Conservation (phyloP, 352 stramenopile genomes). For the Phytopythium aichiense region DNA sequence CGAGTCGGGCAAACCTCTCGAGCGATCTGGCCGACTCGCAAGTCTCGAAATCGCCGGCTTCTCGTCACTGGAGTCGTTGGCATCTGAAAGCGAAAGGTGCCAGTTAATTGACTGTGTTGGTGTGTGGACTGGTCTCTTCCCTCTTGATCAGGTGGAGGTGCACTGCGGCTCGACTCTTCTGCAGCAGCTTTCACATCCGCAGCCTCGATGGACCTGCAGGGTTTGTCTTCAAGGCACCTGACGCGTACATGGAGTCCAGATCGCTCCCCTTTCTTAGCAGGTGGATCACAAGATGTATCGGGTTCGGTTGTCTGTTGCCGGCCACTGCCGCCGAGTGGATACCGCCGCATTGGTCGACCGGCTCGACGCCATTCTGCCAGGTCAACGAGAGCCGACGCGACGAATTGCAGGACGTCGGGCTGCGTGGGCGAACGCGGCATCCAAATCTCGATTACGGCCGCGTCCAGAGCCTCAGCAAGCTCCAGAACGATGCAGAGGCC, state of each 20-base stretch:
- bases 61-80: constrained; percentile 16
- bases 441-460: not conserved
- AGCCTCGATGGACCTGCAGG: not conserved
- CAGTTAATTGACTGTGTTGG: not conserved
- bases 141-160: not conserved
- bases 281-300: no score
- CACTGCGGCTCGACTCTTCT: not conserved
- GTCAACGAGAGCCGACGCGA: constrained; percentile 17
- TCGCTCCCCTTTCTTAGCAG: not conserved
- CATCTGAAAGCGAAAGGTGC: constrained; percentile 28
- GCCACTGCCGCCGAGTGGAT: constrained; percentile 5
- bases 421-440: not conserved
- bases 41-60: constrained; percentile 15
- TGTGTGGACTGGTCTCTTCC: not conserved
- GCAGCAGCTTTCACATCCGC: not conserved
- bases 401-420: constrained; percentile 24
- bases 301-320: not conserved
- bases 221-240: not conserved
- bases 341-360: constrained; percentile 10
- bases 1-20: constrained; percentile 20
- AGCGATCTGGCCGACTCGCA: constrained; percentile 30
- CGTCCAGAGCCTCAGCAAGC: not conserved
- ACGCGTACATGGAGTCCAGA: not conserved
- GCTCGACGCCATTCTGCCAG: constrained; percentile 15
- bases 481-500: not conserved